Base-by-base conservation (phyloP, 805 yeast genomes). In the Candida xiaguanensis region DNA sequence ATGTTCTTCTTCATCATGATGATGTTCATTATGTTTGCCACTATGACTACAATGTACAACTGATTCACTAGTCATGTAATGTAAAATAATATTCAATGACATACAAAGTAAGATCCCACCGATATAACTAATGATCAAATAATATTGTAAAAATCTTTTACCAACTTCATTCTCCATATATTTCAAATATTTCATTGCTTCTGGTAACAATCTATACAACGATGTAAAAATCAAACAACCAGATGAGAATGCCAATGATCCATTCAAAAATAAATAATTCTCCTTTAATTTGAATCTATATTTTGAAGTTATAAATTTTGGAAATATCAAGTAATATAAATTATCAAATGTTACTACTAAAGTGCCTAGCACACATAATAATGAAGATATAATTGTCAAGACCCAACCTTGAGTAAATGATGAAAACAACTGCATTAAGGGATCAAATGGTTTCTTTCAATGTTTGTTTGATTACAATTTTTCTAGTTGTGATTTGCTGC, bases 221-320 rank as follows among this genome's bases (percentile, higher is more conserved):
- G 96, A 77, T 0, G 97, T 88, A 52, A 89, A 78, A 2, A 82
- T 42, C 58, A 91, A 71, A 18, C 95, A 86, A 0, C 99, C 98
- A 0, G 91, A 70, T 47, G 90, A 80, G 36, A 90, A 61, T 0
- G 93, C 76, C 20, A 91, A 70, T 2, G 95, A 83, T 24, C 80
- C 80, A 28, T 85, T 80, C 44, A 91, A 70, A 54, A 90, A 80
- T 11, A 63, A 59, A 26, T 82, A 76, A 54, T 83, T 81, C 40
- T 75, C 73, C 38, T 74, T 70, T 31, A 85, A 69, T 27, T 72
- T 63, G 55, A 84, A 80, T 1, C 73, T 72, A 45, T 64, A 61
- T 31, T 49, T 51, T 6, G 44, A 47, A 2, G 75, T 73, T 39
- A 65, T 46, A 38, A 45, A 51, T 5, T 67, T 74, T 23, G 82